These are phyloP conservation scores for Clonostachys byssicola DNA, from an alignment of 2,329 filamentous ascomycete species.

Conservation along the genomic window DNA sequence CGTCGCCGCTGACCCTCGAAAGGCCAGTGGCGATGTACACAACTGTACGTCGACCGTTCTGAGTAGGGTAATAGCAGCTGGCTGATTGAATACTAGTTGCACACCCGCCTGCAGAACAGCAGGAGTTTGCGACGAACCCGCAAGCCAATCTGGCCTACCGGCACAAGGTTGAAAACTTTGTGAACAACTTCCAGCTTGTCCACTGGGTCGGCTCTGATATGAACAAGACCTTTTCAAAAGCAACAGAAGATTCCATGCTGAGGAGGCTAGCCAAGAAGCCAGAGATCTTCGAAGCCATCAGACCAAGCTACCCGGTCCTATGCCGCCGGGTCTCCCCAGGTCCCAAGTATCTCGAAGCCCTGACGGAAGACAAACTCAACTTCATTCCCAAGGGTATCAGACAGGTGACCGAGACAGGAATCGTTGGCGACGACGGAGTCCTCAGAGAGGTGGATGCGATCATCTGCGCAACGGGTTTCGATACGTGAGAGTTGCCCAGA, in stretches of 20 bases:
- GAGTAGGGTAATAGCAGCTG: too few relatives aligned
- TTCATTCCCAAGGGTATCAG: constrained; percentile 39
- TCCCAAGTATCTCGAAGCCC: constrained; percentile 38
- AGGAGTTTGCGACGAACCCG: not conserved
- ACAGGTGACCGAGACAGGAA: constrained; percentile 39
- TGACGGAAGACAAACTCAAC: constrained; percentile 38
- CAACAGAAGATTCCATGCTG: not conserved
- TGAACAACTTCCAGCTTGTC: not conserved
- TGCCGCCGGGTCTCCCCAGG: constrained; percentile 44
- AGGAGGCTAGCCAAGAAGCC: constrained; percentile 26
- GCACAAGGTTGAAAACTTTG: not conserved
- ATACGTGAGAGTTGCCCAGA: constrained; percentile 23
- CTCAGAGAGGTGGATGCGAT: constrained; percentile 46
- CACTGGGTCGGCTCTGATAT: not conserved
- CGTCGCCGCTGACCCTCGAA: not conserved
- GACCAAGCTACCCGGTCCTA: constrained; percentile 23
- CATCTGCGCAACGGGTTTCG: constrained; percentile 50
- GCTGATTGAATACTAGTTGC: not conserved
- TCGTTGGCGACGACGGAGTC: constrained; percentile 40
- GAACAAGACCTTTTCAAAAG: not conserved
- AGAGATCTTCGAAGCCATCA: constrained; percentile 26
- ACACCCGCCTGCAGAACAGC: not conserved
- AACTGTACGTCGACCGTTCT: too few relatives aligned
- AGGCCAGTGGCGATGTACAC: too few relatives aligned
- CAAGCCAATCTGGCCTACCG: not conserved